Evolutionary conservation across 768 basidiomycete species (phyloP).

Genomic region (Psilocybe subaeruginosa): DNA sequence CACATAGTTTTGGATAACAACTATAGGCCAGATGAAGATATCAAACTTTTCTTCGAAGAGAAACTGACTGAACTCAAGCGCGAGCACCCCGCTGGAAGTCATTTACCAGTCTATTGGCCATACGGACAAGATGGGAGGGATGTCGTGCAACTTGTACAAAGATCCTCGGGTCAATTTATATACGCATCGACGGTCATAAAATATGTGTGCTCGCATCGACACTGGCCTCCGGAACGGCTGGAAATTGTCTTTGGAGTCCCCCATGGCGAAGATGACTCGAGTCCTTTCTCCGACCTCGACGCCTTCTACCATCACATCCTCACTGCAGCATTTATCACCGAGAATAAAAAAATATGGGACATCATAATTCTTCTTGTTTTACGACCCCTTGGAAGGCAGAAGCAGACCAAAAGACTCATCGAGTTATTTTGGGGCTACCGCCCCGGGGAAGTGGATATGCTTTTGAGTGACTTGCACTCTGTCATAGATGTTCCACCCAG

Average conservation of each 20-base stretch:
- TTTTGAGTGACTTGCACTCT: slow-evolving; percentile 2
- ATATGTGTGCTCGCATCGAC: neutral
- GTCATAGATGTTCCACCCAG: neutral
- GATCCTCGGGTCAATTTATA: slow-evolving; percentile 12
- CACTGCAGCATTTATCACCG: neutral
- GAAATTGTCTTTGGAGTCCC: neutral
- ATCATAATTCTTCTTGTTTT: neutral
- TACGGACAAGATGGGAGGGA: neutral
- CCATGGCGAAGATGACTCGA: neutral
- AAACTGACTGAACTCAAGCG: neutral
- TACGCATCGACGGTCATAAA: slow-evolving; percentile 7
- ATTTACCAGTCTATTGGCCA: slow-evolving; percentile 1
- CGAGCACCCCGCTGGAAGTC: neutral
- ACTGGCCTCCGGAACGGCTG: neutral
- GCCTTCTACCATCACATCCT: neutral
- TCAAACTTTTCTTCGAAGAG: neutral
- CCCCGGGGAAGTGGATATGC: neutral
- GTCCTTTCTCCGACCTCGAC: slow-evolving; percentile 1
- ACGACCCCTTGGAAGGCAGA: neutral
- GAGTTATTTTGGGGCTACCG: neutral
- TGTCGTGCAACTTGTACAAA: neutral
- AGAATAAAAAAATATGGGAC: neutral
- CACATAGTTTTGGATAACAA: neutral
- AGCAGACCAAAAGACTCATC: neutral
- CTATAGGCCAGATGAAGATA: neutral